These are phyloP conservation scores for Neurospora sublineolata DNA, from an alignment of 495 filamentous ascomycete species.

Conservation along the genomic window DNA sequence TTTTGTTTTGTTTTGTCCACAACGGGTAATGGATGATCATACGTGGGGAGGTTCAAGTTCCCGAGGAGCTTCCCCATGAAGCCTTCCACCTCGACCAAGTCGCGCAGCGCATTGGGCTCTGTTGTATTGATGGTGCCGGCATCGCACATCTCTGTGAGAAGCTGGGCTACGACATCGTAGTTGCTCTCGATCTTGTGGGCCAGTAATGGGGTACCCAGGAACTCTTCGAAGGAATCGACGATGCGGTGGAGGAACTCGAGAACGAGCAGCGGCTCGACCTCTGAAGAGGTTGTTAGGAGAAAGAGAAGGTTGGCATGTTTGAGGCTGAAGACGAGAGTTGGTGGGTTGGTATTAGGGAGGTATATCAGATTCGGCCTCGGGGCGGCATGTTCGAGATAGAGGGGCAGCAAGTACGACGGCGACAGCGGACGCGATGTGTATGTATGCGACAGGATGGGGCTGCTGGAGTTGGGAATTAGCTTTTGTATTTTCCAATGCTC, in stretches of 20 bases:
- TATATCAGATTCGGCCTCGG: constrained; percentile 83
- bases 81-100: constrained; percentile 81
- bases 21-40: constrained; percentile 10
- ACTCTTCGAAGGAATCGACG: constrained; percentile 89
- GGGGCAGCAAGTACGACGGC: constrained; percentile 60
- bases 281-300: constrained; percentile 67
- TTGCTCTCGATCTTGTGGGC: constrained; percentile 73
- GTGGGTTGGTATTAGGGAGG: constrained; percentile 64
- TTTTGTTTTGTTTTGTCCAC: not conserved
- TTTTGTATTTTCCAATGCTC: not conserved
- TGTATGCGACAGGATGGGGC: constrained; percentile 42
- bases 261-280: constrained; percentile 86
- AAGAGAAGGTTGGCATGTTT: constrained; percentile 79
- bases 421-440: constrained; percentile 66
- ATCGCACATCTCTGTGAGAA: constrained; percentile 95
- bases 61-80: constrained; percentile 86
- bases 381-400: constrained; percentile 74
- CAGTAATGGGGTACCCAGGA: constrained; percentile 79
- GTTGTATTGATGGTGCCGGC: constrained; percentile 80
- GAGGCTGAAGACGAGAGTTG: constrained; percentile 83
- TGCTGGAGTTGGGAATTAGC: constrained; percentile 9
- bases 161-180: constrained; percentile 90
- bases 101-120: constrained; percentile 84
- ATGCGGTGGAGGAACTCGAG: constrained; percentile 91
- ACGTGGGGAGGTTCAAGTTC: constrained; percentile 71